Base-by-base conservation (phyloP, 441 rosid genomes). In the Eutrema salsugineum region DNA sequence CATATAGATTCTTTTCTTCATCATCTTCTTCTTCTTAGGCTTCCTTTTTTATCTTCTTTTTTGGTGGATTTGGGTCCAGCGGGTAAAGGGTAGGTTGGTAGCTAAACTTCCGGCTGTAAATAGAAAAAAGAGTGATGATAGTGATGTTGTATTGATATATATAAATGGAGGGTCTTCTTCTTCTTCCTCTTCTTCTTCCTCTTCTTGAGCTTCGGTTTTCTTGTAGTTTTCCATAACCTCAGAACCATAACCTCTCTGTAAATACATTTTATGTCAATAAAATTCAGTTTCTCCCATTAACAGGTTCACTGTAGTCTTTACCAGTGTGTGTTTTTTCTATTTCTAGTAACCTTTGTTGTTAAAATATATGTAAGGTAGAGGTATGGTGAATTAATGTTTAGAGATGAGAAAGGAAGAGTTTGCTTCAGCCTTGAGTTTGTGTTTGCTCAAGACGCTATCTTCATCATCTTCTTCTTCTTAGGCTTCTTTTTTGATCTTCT, bases 191-290 rank as follows among this genome's bases (percentile, higher is more conserved):
- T n/a, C n/a, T n/a, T n/a, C n/a, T n/a, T n/a, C n/a, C n/a, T 40
- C 64, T 67, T 74, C 40, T 59, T 66, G 42, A 40, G 42, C 67
- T 59, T 32, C 32, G 11, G 5, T 4, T 8, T 11, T 40, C 53
- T 20, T n/a, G 76, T 60, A 32, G 56, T 32, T 59, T 59, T 59
- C 27, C 27, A n/a, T 58, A 66, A 57, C 65, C 43, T 54, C 70
- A 44, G 58, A 61, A 66, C 68, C 47, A 15, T 49, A 43, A 35
- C 7, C 49, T 53, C 57, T 75, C 50, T 75, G 73, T 75, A 75
- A 8, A 75, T 75, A 67, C 58, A 68, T 61, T 68, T 61, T 61
- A 38, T 68, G 57, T 54, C 22, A 53, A 54, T 75, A 68, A 75
- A 68, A 44, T 48, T 49, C 56, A 66, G 68, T 19, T 73, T 65